phyloP scores from a whole-genome alignment of 352 stramenopile genomes.

The Phytophthora sojae region DNA sequence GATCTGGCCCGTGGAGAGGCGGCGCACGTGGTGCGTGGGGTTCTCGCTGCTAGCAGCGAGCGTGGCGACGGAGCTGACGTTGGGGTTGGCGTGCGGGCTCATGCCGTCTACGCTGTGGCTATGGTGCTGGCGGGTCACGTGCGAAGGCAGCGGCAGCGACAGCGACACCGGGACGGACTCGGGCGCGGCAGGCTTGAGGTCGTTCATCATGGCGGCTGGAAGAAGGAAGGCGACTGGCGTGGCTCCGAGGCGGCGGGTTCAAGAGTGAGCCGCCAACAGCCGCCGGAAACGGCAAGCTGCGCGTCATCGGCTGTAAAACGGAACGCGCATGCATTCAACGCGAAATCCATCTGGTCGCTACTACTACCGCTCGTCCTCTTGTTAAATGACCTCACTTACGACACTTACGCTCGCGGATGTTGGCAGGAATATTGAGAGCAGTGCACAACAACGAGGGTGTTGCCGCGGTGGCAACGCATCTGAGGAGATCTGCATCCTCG shows the following conservation, averaged over 20 bases:
- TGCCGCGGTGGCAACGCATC: too few relatives aligned
- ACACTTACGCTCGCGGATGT: too few relatives aligned
- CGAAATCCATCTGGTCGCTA: background rate
- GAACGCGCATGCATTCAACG: background rate
- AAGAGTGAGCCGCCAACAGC: slow-evolving; percentile 19
- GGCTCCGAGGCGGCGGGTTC: slow-evolving; percentile 12
- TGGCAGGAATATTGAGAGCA: too few relatives aligned
- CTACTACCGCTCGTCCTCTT: too few relatives aligned
- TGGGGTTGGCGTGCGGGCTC: slow-evolving; percentile 15
- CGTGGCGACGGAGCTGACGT: slow-evolving; percentile 20
- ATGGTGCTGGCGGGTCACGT: slow-evolving; percentile 48
- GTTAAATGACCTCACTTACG: too few relatives aligned
- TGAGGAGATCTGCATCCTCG: background rate
- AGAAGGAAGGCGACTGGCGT: background rate
- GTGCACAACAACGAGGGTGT: too few relatives aligned
- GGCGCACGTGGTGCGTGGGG: slow-evolving; percentile 37
- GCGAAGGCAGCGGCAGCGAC: slow-evolving; percentile 13
- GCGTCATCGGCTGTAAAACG: background rate
- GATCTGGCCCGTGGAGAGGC: slow-evolving; percentile 68
- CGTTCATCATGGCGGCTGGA: slow-evolving; percentile 43
- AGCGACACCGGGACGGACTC: background rate
- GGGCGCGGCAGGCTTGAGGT: slow-evolving; percentile 25
- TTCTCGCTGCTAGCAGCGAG: slow-evolving; percentile 19
- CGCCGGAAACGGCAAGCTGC: background rate
- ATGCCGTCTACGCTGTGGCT: slow-evolving; percentile 56